These are phyloP conservation scores for Ogataea naganishii DNA, from an alignment of 805 yeast genomes.

Conservation along the genomic window DNA sequence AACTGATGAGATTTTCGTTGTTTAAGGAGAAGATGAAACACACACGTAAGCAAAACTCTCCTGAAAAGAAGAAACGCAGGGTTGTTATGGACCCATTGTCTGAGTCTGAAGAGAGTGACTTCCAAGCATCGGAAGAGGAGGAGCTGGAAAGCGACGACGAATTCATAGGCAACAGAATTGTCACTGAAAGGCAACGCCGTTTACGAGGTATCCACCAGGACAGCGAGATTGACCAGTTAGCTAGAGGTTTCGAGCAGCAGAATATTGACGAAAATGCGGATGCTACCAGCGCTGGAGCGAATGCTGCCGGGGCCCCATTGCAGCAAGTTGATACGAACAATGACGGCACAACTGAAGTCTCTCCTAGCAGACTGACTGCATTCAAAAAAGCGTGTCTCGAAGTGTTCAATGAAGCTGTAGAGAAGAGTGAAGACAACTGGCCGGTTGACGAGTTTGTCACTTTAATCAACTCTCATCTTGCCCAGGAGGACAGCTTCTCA, in stretches of 20 bases:
- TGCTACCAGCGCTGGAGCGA: constrained; percentile 7
- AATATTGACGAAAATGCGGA: constrained; percentile 11
- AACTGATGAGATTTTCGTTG: constrained; percentile 74
- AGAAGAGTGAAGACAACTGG: constrained; percentile 33
- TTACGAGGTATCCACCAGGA: constrained; percentile 18
- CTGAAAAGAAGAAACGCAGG: constrained; percentile 30
- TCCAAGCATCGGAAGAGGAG: constrained; percentile 19
- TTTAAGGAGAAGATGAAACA: constrained; percentile 53
- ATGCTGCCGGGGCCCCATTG: constrained; percentile 5
- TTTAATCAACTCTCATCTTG: constrained; percentile 18
- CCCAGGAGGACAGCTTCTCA: constrained; percentile 38
- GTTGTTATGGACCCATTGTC: constrained; percentile 9
- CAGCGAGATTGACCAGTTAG: constrained; percentile 14
- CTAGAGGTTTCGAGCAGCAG: constrained; percentile 16
- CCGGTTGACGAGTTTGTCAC: constrained; percentile 15
- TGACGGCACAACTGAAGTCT: constrained; percentile 28
- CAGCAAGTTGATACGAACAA: constrained; percentile 12
- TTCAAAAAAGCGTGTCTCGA: constrained; percentile 39
- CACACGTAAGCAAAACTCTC: constrained; percentile 16
- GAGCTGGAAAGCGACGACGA: constrained; percentile 12
- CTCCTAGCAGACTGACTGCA: constrained; percentile 38
- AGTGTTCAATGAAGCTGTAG: constrained; percentile 30
- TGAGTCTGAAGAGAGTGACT: constrained; percentile 10
- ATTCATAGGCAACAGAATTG: constrained; percentile 10
- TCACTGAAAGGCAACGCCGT: constrained; percentile 14